Evolutionary conservation across 2,329 filamentous ascomycete genomes (phyloP), one percentile per base, ranked within the genome.

Genomic region (Penicillium sp.): DNA sequence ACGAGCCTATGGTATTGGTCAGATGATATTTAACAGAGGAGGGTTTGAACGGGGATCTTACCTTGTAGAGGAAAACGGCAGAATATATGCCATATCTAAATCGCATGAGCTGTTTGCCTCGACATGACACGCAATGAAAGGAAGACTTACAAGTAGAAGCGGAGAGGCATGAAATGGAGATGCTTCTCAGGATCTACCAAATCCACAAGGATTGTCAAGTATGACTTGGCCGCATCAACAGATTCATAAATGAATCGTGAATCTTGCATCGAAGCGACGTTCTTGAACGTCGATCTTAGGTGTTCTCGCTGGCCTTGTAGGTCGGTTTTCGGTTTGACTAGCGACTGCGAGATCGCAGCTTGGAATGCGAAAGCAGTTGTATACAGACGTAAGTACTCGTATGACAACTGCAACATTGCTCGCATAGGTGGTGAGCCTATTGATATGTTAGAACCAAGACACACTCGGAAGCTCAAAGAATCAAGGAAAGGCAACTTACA

Each of bases 291-390:
- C 8, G 75, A 73, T 49, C 75, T 69, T 15, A 78, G 64, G 58
- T 77, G 75, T 42, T 79, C 72, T 62, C 74, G 68, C 61, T 75
- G 70, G 42, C 69, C 67, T 49, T 70, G 63, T 39, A 69, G 64
- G 61, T 77, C 67, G 21, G 68, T 66, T 63, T 73, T 72, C 47
- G 71, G 68, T 65, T 76, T 76, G 57, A 71, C 79, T 62, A 75
- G 73, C 55, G 73, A 82, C 67, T 80, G 82, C 64, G 74, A 84
- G 49, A 83, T 84, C 0, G 86, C 89, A 3, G 88, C 88, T 68
- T 91, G 88, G 63, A 90, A 90, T 1, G 88, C 88, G 68, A 90
- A 91, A 0, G 88, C 88, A 58, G 89, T 90, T 49, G 88, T 89
- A 70, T 91, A 91, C 0, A 91, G 79, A 7, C 88, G 82, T 1